Evolutionary conservation across 2,329 filamentous ascomycete genomes (phyloP), one percentile per base, ranked within the genome.

Genomic region (Aspergillus amoenus): DNA sequence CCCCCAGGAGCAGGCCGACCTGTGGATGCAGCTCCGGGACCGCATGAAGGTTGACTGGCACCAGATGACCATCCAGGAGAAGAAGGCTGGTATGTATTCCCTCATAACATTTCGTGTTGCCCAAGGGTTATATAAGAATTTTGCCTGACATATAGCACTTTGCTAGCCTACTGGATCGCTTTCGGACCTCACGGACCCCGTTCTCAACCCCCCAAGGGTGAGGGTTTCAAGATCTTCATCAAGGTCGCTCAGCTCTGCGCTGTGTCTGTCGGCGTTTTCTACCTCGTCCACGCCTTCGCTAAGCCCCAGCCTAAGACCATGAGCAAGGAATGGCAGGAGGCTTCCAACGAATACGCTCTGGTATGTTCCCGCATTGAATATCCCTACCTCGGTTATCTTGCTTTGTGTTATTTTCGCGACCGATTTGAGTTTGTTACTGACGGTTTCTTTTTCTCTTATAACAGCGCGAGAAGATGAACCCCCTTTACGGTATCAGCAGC

Each of bases 41-140:
- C 89, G 94, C 74, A 99, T 99, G 94, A 97, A 96, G 90, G 87
- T 85, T 70, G 92, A 91, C 83, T 99, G 94, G 94, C 86, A 88
- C 74, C 91, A 97, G 74, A 82, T 99, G 82, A 97, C 94, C 52
- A 68, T 95, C 72, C 89, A 94, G 79, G 94, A 99, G 86, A 96
- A 99, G 90, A 97, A 96, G 84, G 94, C 94, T 70, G 93, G 94
- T 97, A 88, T 76, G 93, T 91, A 59, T 37, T 30, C 50, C 30
- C n/a, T 45, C 9, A 8, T 30, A 15, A 43, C 15, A 42, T 45
- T 5, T 42, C 52, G 24, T 22, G 42, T 37, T 34, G 18, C 40
- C 8, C 30, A 37, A 39, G 17, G 40, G 22, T 27, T 24, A 24
- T 27, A 60, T 51, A 56, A 58, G 57, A 61, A 56, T 63, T 59